These are phyloP conservation scores for Saccharomyces hybrid DNA, from an alignment of 1,139 yeast genomes.

Conservation along the genomic window DNA sequence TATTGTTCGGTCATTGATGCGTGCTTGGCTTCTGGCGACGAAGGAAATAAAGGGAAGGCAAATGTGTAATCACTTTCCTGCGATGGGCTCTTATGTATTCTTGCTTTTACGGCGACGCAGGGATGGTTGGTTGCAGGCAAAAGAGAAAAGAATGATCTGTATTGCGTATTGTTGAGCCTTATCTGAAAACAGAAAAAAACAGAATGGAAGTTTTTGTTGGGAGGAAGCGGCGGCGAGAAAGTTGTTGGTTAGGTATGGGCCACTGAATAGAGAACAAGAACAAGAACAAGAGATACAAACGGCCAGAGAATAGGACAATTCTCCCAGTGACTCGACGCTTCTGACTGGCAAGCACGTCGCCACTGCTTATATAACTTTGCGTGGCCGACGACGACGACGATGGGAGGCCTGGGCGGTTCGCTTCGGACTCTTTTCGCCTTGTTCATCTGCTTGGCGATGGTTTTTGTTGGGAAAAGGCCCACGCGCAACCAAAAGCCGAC, in stretches of 20 bases:
- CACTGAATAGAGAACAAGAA: not conserved
- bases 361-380: not conserved
- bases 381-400: not conserved
- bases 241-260: not conserved
- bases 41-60: no score
- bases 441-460: not conserved
- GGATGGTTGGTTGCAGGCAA: no score
- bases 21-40: not conserved
- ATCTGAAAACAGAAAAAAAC: not conserved
- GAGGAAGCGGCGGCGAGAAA: not conserved
- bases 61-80: no score
- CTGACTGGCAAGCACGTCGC: not conserved
- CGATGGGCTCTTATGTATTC: not conserved
- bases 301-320: not conserved
- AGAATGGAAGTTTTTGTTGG: not conserved
- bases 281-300: not conserved
- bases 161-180: not conserved
- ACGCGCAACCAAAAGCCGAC: not conserved
- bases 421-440: not conserved
- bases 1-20: conserved; percentile 13
- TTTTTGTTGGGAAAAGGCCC: not conserved
- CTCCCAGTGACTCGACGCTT: not conserved
- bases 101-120: not conserved
- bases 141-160: not conserved
- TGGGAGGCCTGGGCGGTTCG: not conserved